Evolutionary conservation across 2,329 filamentous ascomycete genomes (phyloP).

Genomic region (Cytospora leucostoma): DNA sequence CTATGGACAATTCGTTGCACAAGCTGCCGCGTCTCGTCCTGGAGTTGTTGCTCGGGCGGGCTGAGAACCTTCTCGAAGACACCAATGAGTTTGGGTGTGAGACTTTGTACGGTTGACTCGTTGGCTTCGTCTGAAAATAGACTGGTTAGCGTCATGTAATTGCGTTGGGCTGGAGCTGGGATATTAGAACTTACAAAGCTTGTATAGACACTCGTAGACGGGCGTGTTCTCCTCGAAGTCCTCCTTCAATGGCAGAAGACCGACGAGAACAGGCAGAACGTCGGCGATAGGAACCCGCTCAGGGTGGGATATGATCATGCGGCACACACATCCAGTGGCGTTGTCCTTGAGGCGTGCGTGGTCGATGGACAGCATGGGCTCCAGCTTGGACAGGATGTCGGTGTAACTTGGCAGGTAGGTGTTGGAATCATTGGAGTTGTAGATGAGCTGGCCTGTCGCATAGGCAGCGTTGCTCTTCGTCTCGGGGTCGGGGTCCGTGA

Average conservation of each 20-base stretch:
- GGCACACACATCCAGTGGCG: slow-evolving; percentile 83
- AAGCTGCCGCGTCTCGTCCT: slow-evolving; percentile 67
- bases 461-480: slow-evolving; percentile 96
- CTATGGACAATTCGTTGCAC: slow-evolving; percentile 64
- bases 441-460: slow-evolving; percentile 80
- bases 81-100: slow-evolving; percentile 69
- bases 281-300: slow-evolving; percentile 77
- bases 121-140: slow-evolving; percentile 58
- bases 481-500: slow-evolving; percentile 86
- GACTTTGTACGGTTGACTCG: slow-evolving; percentile 68
- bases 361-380: slow-evolving; percentile 76
- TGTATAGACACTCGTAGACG: slow-evolving; percentile 85
- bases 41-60: slow-evolving; percentile 73
- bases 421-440: slow-evolving; percentile 73
- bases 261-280: slow-evolving; percentile 78
- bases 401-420: slow-evolving; percentile 75
- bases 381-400: slow-evolving; percentile 79
- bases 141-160: slow-evolving; percentile 17
- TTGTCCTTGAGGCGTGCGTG: slow-evolving; percentile 89
- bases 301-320: slow-evolving; percentile 91
- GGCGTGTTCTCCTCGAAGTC: slow-evolving; percentile 97
- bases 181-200: slow-evolving; percentile 67
- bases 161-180: neutral
- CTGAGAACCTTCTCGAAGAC: slow-evolving; percentile 73
- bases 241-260: slow-evolving; percentile 82